These are phyloP conservation scores for Thelephora aurantiotincta DNA, from an alignment of 768 basidiomycete species.

Conservation along the genomic window DNA sequence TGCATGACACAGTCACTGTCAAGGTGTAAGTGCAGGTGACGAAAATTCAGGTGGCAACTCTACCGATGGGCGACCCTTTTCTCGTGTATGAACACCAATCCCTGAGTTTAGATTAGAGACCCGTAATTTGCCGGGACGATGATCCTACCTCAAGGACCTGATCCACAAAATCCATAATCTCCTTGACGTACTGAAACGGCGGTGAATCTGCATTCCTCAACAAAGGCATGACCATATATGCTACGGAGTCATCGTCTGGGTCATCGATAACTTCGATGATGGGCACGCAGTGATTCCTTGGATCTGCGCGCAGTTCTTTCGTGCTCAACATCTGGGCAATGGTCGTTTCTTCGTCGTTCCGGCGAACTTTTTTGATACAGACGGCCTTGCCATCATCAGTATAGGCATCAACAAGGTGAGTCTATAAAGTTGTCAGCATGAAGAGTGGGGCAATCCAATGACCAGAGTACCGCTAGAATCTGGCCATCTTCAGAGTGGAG, in stretches of 20 bases:
- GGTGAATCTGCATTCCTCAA: conserved; percentile 16
- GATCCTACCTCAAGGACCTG: conserved; percentile 10
- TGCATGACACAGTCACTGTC: conserved; percentile 3
- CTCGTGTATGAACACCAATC: conserved; percentile 13
- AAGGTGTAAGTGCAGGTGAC: neutral
- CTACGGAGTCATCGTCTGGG: conserved; percentile 2
- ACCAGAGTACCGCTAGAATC: neutral
- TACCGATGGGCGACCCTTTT: conserved; percentile 14
- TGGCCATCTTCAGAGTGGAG: conserved; percentile 3
- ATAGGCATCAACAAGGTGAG: conserved; percentile 16
- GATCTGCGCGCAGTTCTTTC: neutral
- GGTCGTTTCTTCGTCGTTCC: conserved; percentile 4
- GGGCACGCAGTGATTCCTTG: conserved; percentile 13
- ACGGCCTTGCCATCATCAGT: conserved; percentile 15
- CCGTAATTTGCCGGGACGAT: no score
- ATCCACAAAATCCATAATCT: conserved; percentile 13
- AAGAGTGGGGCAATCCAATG: neutral
- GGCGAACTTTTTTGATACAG: conserved; percentile 15
- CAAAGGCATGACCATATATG: conserved; percentile 13
- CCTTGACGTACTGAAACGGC: conserved; percentile 9
- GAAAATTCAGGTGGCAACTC: neutral
- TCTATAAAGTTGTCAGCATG: neutral
- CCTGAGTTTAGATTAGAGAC: conserved; percentile 4
- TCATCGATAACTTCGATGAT: conserved; percentile 11
- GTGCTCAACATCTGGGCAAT: conserved; percentile 8